A percentile compares a stretch with the other conserved stretches of the same genome.
Conservation (phyloP, 257 asterid genomes). For the Fraxinus pennsylvanica region DNA sequence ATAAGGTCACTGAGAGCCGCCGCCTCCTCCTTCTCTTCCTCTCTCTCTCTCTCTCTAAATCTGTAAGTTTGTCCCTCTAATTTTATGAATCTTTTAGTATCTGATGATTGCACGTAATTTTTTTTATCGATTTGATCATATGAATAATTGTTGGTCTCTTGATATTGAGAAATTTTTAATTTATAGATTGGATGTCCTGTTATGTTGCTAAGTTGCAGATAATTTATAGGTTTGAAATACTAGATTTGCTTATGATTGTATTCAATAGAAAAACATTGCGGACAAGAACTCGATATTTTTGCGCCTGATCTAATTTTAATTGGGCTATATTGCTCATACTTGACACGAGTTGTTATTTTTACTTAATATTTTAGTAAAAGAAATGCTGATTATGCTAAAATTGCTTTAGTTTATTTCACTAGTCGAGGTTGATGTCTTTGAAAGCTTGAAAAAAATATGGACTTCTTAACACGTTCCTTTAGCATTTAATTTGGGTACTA, state of each 20-base stretch:
- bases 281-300: too few relatives aligned
- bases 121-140: background rate
- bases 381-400: too few relatives aligned
- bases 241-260: background rate
- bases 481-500: too few relatives aligned
- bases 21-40: background rate
- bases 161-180: background rate
- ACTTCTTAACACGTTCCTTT: too few relatives aligned
- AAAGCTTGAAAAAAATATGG: too few relatives aligned
- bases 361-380: too few relatives aligned
- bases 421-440: too few relatives aligned
- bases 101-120: background rate
- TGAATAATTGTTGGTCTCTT: background rate
- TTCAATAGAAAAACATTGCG: too few relatives aligned
- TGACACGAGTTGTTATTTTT: too few relatives aligned
- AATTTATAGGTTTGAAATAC: background rate
- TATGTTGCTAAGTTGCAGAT: background rate
- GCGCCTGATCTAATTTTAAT: too few relatives aligned
- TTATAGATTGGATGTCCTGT: background rate
- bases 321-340: too few relatives aligned
- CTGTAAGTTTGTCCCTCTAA: background rate
- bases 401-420: too few relatives aligned
- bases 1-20: background rate
- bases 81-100: background rate
- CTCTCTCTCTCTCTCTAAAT: background rate